Evolutionary conservation across 208 protist species (phyloP).

Genomic region (Giardia duodenalis): DNA sequence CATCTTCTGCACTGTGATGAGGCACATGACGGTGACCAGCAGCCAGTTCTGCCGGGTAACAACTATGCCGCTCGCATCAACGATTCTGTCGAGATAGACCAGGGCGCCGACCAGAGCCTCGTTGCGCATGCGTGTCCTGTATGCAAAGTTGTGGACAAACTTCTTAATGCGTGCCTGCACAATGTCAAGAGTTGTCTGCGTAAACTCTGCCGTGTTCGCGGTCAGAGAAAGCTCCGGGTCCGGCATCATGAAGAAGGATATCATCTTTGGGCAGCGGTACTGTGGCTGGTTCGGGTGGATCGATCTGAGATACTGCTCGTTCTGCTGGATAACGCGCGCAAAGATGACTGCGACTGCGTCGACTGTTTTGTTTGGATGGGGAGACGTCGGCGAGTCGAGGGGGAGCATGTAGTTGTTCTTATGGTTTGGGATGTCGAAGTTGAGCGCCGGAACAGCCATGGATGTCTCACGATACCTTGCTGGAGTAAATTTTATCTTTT

Average conservation of each 20-base stretch:
- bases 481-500: too few relatives aligned
- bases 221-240: neutral
- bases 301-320: slow-evolving; percentile 10
- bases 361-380: slow-evolving; percentile 8
- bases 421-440: neutral
- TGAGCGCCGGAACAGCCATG: neutral
- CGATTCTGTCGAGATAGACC: slow-evolving; percentile 26
- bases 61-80: neutral
- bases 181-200: neutral
- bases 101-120: slow-evolving; percentile 23
- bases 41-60: neutral
- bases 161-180: neutral
- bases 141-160: slow-evolving; percentile 23
- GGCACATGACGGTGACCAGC: neutral
- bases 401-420: slow-evolving; percentile 27
- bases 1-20: slow-evolving; percentile 3
- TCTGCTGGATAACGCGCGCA: neutral
- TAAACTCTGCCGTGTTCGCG: neutral
- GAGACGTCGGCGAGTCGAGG: neutral
- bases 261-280: slow-evolving; percentile 6
- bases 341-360: slow-evolving; percentile 16
- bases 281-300: neutral
- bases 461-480: neutral
- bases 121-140: slow-evolving; percentile 16
- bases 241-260: neutral